phyloP scores from a whole-genome alignment of 2,329 filamentous ascomycete species.

The Lachnum nothofagi region DNA sequence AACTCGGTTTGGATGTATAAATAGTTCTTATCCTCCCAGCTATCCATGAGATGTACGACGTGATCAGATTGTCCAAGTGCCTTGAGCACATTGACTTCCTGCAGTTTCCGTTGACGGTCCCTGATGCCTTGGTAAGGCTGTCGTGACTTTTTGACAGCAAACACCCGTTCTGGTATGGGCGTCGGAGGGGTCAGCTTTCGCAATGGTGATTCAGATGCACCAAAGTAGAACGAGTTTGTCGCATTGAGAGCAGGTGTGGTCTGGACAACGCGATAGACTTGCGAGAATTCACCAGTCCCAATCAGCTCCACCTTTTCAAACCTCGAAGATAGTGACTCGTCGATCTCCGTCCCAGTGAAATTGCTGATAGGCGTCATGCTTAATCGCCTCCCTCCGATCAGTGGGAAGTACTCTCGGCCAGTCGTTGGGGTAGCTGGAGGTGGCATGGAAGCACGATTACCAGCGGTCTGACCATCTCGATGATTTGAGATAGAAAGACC shows the following conservation, averaged over 20 bases:
- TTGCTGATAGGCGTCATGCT: constrained; percentile 65
- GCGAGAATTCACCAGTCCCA: constrained; percentile 87
- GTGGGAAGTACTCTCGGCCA: constrained; percentile 49
- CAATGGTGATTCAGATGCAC: constrained; percentile 41
- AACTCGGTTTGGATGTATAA: constrained; percentile 97
- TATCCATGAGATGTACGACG: constrained; percentile 74
- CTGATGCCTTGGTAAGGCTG: constrained; percentile 70
- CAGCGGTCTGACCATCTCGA: constrained; percentile 33
- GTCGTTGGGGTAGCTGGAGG: constrained; percentile 79
- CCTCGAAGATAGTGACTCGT: constrained; percentile 65
- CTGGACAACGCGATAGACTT: constrained; percentile 75
- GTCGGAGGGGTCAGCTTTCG: constrained; percentile 48
- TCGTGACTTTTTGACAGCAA: constrained; percentile 90
- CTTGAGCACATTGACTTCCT: constrained; percentile 76
- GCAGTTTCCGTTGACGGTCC: constrained; percentile 77
- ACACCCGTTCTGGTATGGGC: constrained; percentile 58
- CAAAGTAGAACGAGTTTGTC: constrained; percentile 39
- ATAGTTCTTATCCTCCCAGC: constrained; percentile 80
- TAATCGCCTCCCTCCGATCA: constrained; percentile 54
- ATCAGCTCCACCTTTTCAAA: constrained; percentile 78
- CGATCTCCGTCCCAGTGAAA: constrained; percentile 66
- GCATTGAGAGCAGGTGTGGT: constrained; percentile 32
- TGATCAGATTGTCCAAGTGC: constrained; percentile 77
- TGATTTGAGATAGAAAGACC: constrained; percentile 73
- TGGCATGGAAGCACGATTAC: constrained; percentile 42